phyloP scores from a whole-genome alignment of 257 asterid genomes.

The Solanum infundibuliforme region DNA sequence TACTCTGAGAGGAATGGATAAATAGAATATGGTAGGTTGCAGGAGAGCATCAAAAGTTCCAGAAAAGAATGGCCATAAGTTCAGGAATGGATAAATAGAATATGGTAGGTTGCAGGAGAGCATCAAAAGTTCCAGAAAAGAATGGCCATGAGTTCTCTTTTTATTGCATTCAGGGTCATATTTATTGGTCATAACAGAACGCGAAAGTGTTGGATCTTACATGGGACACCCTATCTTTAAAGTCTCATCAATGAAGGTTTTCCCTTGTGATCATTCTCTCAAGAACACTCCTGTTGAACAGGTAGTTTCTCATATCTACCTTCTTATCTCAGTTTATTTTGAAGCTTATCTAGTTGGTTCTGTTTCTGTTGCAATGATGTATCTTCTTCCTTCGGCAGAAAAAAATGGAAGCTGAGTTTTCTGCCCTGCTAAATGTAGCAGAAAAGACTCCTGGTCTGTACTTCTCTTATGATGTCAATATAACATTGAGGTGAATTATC shows the following conservation, averaged over 20 bases:
- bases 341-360: background rate
- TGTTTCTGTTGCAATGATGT: slow-evolving; percentile 9
- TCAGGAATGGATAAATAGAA: background rate
- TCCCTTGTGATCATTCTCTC: slow-evolving; percentile 84
- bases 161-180: slow-evolving; percentile 55
- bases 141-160: background rate
- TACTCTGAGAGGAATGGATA: background rate
- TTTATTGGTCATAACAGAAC: slow-evolving; percentile 67
- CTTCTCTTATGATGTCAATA: slow-evolving; percentile 85
- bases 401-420: slow-evolving; percentile 68
- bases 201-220: slow-evolving; percentile 73
- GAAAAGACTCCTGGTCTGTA: slow-evolving; percentile 69
- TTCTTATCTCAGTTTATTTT: background rate
- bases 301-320: slow-evolving; percentile 23
- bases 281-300: slow-evolving; percentile 62
- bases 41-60: background rate
- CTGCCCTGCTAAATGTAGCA: slow-evolving; percentile 53
- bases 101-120: background rate
- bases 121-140: background rate
- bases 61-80: background rate
- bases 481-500: slow-evolving; percentile 67
- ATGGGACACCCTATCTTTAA: slow-evolving; percentile 77
- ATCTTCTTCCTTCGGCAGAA: slow-evolving; percentile 35
- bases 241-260: slow-evolving; percentile 66
- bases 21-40: background rate